A percentile compares a stretch with the other conserved stretches of the same genome.
These are phyloP conservation scores for Talaromyces liani DNA, from an alignment of 495 filamentous ascomycete species.

Conservation along the genomic window DNA sequence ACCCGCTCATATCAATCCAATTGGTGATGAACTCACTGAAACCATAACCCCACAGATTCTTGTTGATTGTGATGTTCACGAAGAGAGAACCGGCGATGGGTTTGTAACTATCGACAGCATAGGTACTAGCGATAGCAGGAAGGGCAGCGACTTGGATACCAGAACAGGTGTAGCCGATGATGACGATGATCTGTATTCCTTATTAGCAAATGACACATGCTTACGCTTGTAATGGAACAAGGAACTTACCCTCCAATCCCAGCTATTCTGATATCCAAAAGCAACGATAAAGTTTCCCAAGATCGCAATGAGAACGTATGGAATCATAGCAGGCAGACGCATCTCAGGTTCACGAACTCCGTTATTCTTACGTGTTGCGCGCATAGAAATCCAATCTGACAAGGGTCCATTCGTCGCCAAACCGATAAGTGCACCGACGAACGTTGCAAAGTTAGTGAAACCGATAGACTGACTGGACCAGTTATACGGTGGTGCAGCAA, in stretches of 20 bases:
- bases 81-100: constrained; percentile 52
- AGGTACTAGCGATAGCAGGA: constrained; percentile 38
- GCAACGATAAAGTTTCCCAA: constrained; percentile 55
- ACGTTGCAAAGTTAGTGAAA: constrained; percentile 35
- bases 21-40: constrained; percentile 41
- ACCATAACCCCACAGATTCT: constrained; percentile 37
- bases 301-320: constrained; percentile 48
- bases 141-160: constrained; percentile 53
- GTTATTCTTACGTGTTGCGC: constrained; percentile 46
- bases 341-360: constrained; percentile 67
- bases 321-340: constrained; percentile 56
- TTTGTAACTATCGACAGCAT: constrained; percentile 58
- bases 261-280: constrained; percentile 49
- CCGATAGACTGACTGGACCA: constrained; percentile 47
- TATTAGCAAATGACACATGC: background rate
- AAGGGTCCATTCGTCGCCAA: constrained; percentile 51
- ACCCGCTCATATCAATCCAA: constrained; percentile 29
- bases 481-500: constrained; percentile 52
- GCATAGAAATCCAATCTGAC: constrained; percentile 52
- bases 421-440: constrained; percentile 48
- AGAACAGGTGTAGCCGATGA: constrained; percentile 45
- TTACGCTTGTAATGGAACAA: background rate
- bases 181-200: constrained; percentile 29
- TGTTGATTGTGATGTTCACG: constrained; percentile 35
- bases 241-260: constrained; percentile 44